Conservation (phyloP, 306 rosid genomes). For the Ormosia emarginata region DNA sequence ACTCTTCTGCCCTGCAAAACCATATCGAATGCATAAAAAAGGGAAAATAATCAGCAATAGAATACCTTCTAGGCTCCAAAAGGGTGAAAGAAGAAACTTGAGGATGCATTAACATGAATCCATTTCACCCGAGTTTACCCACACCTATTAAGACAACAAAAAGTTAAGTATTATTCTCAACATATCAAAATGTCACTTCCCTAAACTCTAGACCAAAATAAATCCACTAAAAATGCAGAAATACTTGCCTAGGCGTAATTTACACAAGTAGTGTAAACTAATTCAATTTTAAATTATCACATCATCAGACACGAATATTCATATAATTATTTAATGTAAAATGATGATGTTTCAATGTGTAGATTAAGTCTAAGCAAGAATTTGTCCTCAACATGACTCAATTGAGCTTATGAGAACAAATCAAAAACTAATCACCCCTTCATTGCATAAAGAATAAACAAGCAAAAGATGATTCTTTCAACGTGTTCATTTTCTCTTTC, state of each 20-base stretch:
- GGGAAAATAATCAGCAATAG: not conserved
- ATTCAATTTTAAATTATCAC: too few species aligned
- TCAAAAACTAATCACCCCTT: not conserved
- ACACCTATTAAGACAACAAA: not conserved
- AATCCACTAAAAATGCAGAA: not conserved
- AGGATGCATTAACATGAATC: not conserved
- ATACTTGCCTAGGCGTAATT: too few species aligned
- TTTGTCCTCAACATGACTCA: not conserved
- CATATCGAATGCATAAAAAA: not conserved
- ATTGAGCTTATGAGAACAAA: not conserved
- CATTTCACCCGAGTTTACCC: not conserved
- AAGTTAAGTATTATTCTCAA: not conserved
- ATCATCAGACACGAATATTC: too few species aligned
- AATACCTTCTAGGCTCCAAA: not conserved
- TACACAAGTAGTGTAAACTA: too few species aligned
- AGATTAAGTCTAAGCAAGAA: too few species aligned
- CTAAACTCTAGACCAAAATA: not conserved
- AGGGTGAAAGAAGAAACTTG: not conserved
- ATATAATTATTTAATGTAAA: too few species aligned
- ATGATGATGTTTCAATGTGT: too few species aligned
- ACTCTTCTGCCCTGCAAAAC: conserved; percentile 73
- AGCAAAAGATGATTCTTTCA: not conserved
- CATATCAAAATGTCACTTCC: not conserved
- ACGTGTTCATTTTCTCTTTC: not conserved
- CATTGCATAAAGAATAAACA: not conserved